Conservation (phyloP, 441 rosid genomes). For the Jatropha podagrica region DNA sequence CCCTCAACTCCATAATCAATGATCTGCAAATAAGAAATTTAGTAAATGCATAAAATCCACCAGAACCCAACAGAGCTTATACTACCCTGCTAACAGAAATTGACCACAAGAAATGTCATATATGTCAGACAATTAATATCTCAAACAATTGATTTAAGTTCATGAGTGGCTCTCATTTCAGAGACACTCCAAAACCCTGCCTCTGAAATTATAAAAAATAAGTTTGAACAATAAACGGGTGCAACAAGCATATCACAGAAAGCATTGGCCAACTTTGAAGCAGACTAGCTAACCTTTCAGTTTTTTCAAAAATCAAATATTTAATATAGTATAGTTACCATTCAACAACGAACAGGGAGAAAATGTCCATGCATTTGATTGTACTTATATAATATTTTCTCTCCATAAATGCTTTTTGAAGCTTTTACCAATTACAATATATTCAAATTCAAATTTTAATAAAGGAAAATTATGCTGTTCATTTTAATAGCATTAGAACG, state of each 20-base stretch:
- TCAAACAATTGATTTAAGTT: not conserved
- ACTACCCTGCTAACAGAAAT: not conserved
- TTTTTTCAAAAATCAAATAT: not conserved
- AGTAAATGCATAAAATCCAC: not conserved
- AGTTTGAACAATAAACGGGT: not conserved
- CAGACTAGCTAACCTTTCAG: not conserved
- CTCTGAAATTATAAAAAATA: too few relatives aligned
- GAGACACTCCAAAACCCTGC: not conserved
- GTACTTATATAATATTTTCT: too few relatives aligned
- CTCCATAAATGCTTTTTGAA: too few relatives aligned
- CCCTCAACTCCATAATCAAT: constrained; percentile 62
- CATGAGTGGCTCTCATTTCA: not conserved
- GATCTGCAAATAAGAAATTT: constrained; percentile 43
- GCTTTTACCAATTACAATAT: too few relatives aligned
- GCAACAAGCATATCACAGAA: not conserved
- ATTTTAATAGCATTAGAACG: too few relatives aligned
- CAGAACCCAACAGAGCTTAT: not conserved
- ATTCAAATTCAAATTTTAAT: too few relatives aligned
- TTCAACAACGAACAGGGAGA: not conserved
- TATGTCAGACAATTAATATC: not conserved
- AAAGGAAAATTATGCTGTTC: too few relatives aligned
- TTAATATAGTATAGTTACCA: not conserved
- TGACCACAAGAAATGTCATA: not conserved
- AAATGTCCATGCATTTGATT: not conserved
- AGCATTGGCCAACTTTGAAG: not conserved